Percentiles rank a stretch among this genome's conserved stretches.
These are phyloP conservation scores for Moniliella sp. DNA, from an alignment of 1,284 basidiomycete species.

Conservation along the genomic window DNA sequence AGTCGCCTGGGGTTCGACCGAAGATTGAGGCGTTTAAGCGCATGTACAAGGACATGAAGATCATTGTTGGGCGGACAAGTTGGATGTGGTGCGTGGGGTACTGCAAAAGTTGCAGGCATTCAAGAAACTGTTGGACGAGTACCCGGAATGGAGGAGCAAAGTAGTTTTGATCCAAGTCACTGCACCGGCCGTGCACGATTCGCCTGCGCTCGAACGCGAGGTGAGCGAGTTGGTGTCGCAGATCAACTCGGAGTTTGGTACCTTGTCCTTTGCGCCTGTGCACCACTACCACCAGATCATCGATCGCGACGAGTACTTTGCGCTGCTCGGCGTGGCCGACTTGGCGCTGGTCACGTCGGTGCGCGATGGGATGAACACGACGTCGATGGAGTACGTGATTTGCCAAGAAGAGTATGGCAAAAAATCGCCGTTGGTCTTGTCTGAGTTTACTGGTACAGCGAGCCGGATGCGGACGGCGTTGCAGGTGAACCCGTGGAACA, in stretches of 20 bases:
- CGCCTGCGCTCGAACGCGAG: conserved; percentile 75
- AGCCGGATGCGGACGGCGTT: conserved; percentile 63
- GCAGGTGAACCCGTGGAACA: conserved; percentile 54
- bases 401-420: conserved; percentile 59
- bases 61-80: conserved; percentile 94
- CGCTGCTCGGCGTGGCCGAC: conserved; percentile 78
- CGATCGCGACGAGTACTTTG: conserved; percentile 86
- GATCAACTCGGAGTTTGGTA: conserved; percentile 90
- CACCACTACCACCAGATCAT: conserved; percentile 96
- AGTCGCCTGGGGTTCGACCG: conserved; percentile 59
- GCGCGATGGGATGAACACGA: conserved; percentile 97
- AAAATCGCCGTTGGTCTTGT: conserved; percentile 59
- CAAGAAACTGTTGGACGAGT: conserved; percentile 73
- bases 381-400: conserved; percentile 78
- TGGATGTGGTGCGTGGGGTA: conserved; percentile 92
- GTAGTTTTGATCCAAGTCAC: conserved; percentile 58
- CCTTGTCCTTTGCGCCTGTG: conserved; percentile 86
- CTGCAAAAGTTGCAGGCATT: conserved; percentile 92
- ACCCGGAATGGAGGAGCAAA: conserved; percentile 86
- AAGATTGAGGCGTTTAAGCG: conserved; percentile 65
- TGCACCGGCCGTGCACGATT: conserved; percentile 77
- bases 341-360: conserved; percentile 84
- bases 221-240: conserved; percentile 83
- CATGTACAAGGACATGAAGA: conserved; percentile 89
- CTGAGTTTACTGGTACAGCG: conserved; percentile 92